phyloP scores from a whole-genome alignment of 73 alveolate genomes.

The Paramecium sexaurelia region DNA sequence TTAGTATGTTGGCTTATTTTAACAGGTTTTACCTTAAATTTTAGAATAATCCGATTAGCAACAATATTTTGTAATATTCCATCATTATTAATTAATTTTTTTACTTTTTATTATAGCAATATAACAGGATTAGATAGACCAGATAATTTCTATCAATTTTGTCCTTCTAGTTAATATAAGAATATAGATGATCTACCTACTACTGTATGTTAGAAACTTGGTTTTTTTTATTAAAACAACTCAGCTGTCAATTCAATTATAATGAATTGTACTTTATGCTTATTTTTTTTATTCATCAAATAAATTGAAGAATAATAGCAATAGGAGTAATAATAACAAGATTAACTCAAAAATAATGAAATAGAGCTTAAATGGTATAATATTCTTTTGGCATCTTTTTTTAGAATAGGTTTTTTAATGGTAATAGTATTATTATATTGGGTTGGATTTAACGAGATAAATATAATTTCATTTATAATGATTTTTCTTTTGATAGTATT shows the following conservation, averaged over 20 bases:
- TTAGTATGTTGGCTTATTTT: slow-evolving; percentile 34
- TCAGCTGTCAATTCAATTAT: not conserved
- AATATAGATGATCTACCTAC: not conserved
- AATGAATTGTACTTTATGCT: not conserved
- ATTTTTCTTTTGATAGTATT: not conserved
- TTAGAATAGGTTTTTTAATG: not conserved
- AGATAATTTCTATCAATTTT: not conserved
- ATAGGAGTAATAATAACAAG: not conserved
- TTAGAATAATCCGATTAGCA: not conserved
- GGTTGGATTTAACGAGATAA: slow-evolving; percentile 46
- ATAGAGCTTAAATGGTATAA: not conserved
- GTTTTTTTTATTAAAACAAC: not conserved
- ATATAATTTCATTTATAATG: not conserved
- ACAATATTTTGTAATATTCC: not conserved
- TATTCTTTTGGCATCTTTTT: not conserved
- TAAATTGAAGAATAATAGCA: not conserved
- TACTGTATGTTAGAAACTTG: slow-evolving; percentile 25
- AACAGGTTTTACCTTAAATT: not conserved
- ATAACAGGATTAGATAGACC: not conserved
- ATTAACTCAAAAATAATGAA: not conserved
- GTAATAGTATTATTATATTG: not conserved
- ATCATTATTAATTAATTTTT: not conserved
- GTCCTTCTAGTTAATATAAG: not conserved
- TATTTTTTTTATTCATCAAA: not conserved
- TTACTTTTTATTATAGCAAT: slow-evolving; percentile 36